Base-by-base conservation (phyloP, 2,329 filamentous ascomycete genomes). In the Cytospora schulzeri region DNA sequence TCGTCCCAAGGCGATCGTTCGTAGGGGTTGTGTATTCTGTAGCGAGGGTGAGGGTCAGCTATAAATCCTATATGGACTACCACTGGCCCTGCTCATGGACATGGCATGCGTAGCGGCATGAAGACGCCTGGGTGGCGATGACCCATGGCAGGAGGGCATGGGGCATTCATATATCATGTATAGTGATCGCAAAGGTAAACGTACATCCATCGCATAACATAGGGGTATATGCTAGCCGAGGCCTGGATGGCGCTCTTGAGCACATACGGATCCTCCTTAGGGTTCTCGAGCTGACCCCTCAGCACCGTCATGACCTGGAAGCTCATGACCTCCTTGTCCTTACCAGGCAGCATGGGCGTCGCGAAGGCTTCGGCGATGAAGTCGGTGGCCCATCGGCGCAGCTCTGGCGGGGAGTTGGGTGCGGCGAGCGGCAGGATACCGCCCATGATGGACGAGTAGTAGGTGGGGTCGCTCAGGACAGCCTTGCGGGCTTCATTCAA, bases 361-460 rank as follows among this genome's bases (percentile, higher is more conserved):
- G 95, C 90, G 79, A 99, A 98, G 2, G 93, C 93, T 80, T 99
- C 95, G 63, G 94, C 93, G 52, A 99, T 83, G 74, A 99, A 99
- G 67, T 97, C 93, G 68, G 93, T 90, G 29, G 94, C 95, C 95
- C 95, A 99, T 89, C 93, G 84, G 77, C 93, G 90, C 72, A 98
- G 81, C 77, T 96, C 92, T 63, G 97, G 79, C 67, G 87, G 85
- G 68, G 91, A 85, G 69, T 84, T 83, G 59, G 90, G 86, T 66
- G 89, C 88, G 76, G 97, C 91, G 72, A 98, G 93, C 63, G 93
- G 93, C n/a, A 98, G 81, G 68, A 98, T 92, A 56, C 92, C 93
- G 73, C 92, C 91, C 68, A 99, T 89, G 74, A 99, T 94, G 76
- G 91, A 92, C 58, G 90, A 88, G 77, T 98, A 99, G 79, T 96